Percentiles rank a stretch among this genome's conserved stretches.
phyloP scores from a whole-genome alignment of 768 basidiomycete species.

The Termitomyces sp. region DNA sequence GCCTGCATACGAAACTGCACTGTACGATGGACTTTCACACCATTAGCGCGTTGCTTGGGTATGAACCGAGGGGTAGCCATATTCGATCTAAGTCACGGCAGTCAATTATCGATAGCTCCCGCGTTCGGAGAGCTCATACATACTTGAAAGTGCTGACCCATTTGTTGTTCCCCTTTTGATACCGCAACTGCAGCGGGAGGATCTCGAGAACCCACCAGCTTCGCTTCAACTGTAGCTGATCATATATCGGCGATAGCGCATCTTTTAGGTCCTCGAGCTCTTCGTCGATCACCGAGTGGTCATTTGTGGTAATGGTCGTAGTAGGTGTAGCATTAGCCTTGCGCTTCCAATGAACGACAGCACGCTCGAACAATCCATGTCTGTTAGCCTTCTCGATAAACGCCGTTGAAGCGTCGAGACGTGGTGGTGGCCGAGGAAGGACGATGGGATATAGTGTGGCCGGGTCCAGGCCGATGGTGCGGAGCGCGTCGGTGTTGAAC shows the following conservation, averaged over 20 bases:
- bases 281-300: constrained; percentile 21
- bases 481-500: constrained; percentile 45
- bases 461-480: constrained; percentile 38
- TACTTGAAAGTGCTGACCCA: constrained; percentile 22
- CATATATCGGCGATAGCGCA: constrained; percentile 40
- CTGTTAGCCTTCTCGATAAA: not conserved
- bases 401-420: constrained; percentile 10
- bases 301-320: not conserved
- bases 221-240: constrained; percentile 36
- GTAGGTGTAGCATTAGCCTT: constrained; percentile 10
- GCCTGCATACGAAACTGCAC: constrained; percentile 53
- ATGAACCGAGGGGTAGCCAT: constrained; percentile 31
- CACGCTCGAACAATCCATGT: not conserved
- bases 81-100: constrained; percentile 18
- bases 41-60: constrained; percentile 28
- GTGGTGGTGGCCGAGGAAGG: constrained; percentile 25
- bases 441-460: constrained; percentile 31
- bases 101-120: not conserved
- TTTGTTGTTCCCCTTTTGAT: constrained; percentile 24
- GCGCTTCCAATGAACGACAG: not conserved
- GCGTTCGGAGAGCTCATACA: not conserved
- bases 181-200: constrained; percentile 28
- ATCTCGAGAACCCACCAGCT: constrained; percentile 61
- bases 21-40: constrained; percentile 41
- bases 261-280: constrained; percentile 52